Evolutionary conservation across 345 rosid genomes (phyloP).

Genomic region (Capsella bursapastoris): DNA sequence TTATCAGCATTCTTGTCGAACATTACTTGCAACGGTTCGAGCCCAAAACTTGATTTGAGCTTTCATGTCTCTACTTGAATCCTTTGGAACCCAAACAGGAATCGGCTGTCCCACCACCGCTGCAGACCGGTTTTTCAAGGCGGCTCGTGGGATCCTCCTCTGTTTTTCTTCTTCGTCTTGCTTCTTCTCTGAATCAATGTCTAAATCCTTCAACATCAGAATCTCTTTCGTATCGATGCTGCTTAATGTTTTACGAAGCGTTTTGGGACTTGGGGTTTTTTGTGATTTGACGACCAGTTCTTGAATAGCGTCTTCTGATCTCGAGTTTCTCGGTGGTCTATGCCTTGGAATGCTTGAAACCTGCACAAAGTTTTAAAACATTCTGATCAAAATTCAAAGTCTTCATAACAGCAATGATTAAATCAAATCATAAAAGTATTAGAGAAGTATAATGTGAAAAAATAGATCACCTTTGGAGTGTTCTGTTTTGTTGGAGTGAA

Average conservation of each 20-base stretch:
- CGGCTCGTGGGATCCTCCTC: slow-evolving; percentile 22
- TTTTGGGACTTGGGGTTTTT: slow-evolving; percentile 25
- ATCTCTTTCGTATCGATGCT: slow-evolving; percentile 56
- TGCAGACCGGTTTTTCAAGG: slow-evolving; percentile 44
- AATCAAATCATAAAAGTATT: background rate
- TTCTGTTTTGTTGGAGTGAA: slow-evolving; percentile 36
- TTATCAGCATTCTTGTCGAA: slow-evolving; percentile 53
- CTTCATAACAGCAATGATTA: background rate
- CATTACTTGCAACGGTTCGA: slow-evolving; percentile 72
- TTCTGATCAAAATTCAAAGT: slow-evolving; percentile 4
- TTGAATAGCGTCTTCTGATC: slow-evolving; percentile 44
- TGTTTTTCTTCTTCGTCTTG: slow-evolving; percentile 40
- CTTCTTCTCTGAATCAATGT: slow-evolving; percentile 51
- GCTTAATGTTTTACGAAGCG: slow-evolving; percentile 49
- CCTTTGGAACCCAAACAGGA: slow-evolving; percentile 51
- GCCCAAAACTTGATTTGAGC: slow-evolving; percentile 78
- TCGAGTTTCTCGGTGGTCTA: slow-evolving; percentile 55
- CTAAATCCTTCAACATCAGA: slow-evolving; percentile 56
- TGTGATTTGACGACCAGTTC: slow-evolving; percentile 15
- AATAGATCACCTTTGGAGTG: slow-evolving; percentile 30
- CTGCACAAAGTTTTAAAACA: slow-evolving; percentile 15
- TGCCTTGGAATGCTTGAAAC: slow-evolving; percentile 46
- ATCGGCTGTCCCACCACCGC: slow-evolving; percentile 48
- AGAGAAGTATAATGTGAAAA: background rate
- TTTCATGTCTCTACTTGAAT: slow-evolving; percentile 59